These are phyloP conservation scores for Cenchrus americanus DNA, from an alignment of 176 grass and related monocot genomes.

Conservation along the genomic window DNA sequence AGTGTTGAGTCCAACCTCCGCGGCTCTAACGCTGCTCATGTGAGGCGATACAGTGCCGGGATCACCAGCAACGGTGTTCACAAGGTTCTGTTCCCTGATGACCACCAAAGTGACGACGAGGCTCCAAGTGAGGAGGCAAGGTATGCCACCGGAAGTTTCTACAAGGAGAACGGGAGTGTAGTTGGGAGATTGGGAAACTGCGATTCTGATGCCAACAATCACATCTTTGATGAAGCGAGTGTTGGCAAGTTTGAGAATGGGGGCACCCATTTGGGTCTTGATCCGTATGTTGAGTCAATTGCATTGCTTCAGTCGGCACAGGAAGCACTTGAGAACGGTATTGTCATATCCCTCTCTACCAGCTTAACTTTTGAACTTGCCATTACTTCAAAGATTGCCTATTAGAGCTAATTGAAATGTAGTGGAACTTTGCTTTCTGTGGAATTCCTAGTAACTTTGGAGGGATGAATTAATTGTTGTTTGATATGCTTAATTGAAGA, in stretches of 20 bases:
- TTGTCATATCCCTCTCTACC: not conserved
- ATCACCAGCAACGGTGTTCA: constrained; percentile 63
- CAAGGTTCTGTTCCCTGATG: constrained; percentile 53
- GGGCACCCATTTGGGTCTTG: constrained; percentile 49
- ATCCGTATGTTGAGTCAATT: constrained; percentile 60
- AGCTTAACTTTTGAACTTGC: constrained; percentile 1
- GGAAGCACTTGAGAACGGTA: constrained; percentile 93
- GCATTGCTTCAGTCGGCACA: constrained; percentile 62
- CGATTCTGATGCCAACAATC: constrained; percentile 41
- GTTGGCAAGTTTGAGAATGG: constrained; percentile 52
- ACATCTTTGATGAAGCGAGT: constrained; percentile 39
- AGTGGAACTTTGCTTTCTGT: not conserved
- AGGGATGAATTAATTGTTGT: constrained; percentile 2
- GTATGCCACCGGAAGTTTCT: constrained; percentile 40
- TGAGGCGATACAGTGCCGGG: constrained; percentile 14
- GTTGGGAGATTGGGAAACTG: constrained; percentile 41
- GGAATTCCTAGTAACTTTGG: not conserved
- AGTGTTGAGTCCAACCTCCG: constrained; percentile 61
- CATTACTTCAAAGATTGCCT: not conserved
- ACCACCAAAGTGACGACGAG: constrained; percentile 62
- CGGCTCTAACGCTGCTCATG: constrained; percentile 27
- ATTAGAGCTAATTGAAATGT: not conserved
- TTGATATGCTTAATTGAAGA: constrained; percentile 15
- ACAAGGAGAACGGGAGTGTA: constrained; percentile 57
- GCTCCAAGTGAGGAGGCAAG: constrained; percentile 45